Percentiles rank a stretch among this genome's conserved stretches.
phyloP scores from a whole-genome alignment of 768 basidiomycete genomes.

The Trichaptum fuscoviolaceum region DNA sequence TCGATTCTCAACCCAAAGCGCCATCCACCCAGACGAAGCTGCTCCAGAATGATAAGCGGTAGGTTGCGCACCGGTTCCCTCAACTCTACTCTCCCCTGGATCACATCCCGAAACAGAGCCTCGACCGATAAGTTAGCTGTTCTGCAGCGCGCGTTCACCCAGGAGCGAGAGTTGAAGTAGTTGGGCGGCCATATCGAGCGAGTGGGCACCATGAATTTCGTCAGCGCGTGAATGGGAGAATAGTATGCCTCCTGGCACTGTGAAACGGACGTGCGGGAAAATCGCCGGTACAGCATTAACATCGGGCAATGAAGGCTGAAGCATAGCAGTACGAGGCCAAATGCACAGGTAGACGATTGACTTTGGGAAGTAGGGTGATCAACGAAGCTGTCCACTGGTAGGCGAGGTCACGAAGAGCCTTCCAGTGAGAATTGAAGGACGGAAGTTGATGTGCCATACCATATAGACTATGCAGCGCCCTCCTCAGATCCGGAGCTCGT shows the following conservation, averaged over 20 bases:
- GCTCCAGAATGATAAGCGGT: constrained; percentile 29
- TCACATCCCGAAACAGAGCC: constrained; percentile 31
- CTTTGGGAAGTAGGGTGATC: too few species aligned
- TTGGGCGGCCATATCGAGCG: constrained; percentile 39
- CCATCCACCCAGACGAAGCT: constrained; percentile 33
- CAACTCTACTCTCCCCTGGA: constrained; percentile 38
- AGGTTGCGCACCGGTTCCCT: constrained; percentile 35
- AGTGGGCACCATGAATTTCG: constrained; percentile 37
- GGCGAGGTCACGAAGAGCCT: too few species aligned
- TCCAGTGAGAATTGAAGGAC: too few species aligned
- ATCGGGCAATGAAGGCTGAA: too few species aligned
- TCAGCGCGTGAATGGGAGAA: constrained; percentile 28
- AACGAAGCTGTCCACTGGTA: too few species aligned
- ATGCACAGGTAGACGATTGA: too few species aligned
- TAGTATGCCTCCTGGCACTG: neutral
- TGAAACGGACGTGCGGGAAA: neutral
- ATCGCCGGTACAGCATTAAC: neutral
- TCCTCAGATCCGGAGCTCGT: too few species aligned
- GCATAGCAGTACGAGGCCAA: too few species aligned
- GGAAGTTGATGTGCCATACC: too few species aligned
- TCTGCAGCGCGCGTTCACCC: constrained; percentile 10
- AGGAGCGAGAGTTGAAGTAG: constrained; percentile 27
- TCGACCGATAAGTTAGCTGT: constrained; percentile 24
- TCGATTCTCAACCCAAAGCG: constrained; percentile 28
- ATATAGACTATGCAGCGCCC: too few species aligned